phyloP scores from a whole-genome alignment of 306 rosid genomes.

The Prunus campanulata region DNA sequence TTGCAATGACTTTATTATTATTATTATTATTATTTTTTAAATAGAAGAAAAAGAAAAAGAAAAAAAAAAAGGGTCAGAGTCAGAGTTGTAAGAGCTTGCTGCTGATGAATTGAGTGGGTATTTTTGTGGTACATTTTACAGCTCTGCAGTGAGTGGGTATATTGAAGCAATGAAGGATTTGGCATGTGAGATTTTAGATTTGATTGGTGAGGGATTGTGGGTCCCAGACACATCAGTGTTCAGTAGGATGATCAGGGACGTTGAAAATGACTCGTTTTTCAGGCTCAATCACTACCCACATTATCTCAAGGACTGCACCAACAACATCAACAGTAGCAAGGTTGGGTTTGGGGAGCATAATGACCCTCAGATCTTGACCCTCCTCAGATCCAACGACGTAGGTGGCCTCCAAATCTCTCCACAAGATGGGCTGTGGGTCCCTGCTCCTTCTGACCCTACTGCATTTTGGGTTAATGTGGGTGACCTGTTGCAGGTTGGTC shows the following conservation, averaged over 20 bases:
- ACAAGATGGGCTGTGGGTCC: slow-evolving; percentile 61
- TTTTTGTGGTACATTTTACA: slow-evolving; percentile 17
- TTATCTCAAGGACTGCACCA: background rate
- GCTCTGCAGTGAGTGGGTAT: slow-evolving; percentile 46
- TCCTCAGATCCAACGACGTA: slow-evolving; percentile 77
- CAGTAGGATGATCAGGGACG: slow-evolving; percentile 52
- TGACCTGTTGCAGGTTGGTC: slow-evolving; percentile 61
- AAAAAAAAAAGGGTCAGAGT: background rate
- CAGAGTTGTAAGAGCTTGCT: background rate
- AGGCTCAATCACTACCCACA: slow-evolving; percentile 86
- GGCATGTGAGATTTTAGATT: slow-evolving; percentile 70
- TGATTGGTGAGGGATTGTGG: slow-evolving; percentile 67
- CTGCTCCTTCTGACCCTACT: slow-evolving; percentile 65
- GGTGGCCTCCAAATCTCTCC: slow-evolving; percentile 72
- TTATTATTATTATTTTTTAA: no score
- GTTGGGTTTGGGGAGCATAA: slow-evolving; percentile 82
- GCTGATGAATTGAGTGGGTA: slow-evolving; percentile 4
- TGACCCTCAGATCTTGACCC: slow-evolving; percentile 86
- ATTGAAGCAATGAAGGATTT: slow-evolving; percentile 48
- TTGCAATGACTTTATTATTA: no score
- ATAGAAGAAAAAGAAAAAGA: background rate
- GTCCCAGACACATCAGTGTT: slow-evolving; percentile 51
- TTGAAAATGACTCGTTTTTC: slow-evolving; percentile 62
- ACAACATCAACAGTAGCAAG: background rate
- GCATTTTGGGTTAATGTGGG: slow-evolving; percentile 80